A percentile compares a stretch with the other conserved stretches of the same genome.
Conservation (phyloP, 805 yeast species). For the Lipomyces sp. region DNA sequence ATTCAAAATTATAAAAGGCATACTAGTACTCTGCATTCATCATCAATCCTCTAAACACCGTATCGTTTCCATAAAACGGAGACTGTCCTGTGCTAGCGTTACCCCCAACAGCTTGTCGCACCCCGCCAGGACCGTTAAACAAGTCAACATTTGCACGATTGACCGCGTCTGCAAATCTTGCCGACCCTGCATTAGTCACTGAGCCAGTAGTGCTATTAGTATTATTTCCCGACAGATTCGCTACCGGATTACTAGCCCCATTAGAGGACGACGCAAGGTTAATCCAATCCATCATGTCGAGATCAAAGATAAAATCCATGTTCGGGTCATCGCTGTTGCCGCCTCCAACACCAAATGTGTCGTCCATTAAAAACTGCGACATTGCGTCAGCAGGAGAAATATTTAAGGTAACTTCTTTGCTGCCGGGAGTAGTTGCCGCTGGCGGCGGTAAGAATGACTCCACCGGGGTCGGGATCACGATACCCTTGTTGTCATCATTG, state of each 20-base stretch:
- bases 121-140: slow-evolving; percentile 36
- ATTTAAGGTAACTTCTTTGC: slow-evolving; percentile 20
- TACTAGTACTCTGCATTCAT: slow-evolving; percentile 36
- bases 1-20: neutral
- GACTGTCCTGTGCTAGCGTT: slow-evolving; percentile 4
- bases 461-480: slow-evolving; percentile 25
- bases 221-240: slow-evolving; percentile 2
- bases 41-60: slow-evolving; percentile 36
- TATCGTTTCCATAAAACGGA: slow-evolving; percentile 24
- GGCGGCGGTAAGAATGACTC: slow-evolving; percentile 14
- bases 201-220: slow-evolving; percentile 12
- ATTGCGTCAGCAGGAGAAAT: slow-evolving; percentile 37
- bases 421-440: slow-evolving; percentile 9
- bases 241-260: neutral
- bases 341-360: slow-evolving; percentile 31
- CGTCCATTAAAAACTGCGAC: slow-evolving; percentile 38
- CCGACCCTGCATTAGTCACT: slow-evolving; percentile 3
- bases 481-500: slow-evolving; percentile 25
- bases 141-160: slow-evolving; percentile 31
- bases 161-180: slow-evolving; percentile 29
- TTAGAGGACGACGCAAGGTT: slow-evolving; percentile 30
- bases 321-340: slow-evolving; percentile 23
- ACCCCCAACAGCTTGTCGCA: slow-evolving; percentile 28
- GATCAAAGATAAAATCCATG: slow-evolving; percentile 33
- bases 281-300: slow-evolving; percentile 38